phyloP scores from a whole-genome alignment of 139 green algal species.

The Eudorina sp. region DNA sequence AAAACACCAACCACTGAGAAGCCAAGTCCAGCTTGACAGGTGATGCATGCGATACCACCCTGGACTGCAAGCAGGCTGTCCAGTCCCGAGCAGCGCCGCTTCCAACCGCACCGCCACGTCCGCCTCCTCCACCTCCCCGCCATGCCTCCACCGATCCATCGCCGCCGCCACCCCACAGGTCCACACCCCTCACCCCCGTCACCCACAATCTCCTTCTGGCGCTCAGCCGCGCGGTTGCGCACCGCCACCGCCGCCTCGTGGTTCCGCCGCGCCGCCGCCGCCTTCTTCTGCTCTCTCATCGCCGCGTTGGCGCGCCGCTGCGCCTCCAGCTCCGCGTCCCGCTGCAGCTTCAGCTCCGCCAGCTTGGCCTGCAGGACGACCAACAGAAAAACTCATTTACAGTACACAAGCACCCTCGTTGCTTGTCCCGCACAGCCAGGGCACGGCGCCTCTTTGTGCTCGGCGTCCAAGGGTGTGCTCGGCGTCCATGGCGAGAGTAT shows the following conservation, averaged over 20 bases:
- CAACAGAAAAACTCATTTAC: too few relatives aligned
- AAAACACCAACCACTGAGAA: not conserved
- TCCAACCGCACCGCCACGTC: not conserved
- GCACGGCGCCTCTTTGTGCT: too few relatives aligned
- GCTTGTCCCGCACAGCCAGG: too few relatives aligned
- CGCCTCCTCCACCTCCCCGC: not conserved
- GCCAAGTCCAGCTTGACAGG: too few relatives aligned
- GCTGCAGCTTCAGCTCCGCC: slow-evolving; percentile 29
- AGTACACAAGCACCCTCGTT: too few relatives aligned
- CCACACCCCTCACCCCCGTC: not conserved
- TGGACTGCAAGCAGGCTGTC: too few relatives aligned
- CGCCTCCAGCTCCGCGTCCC: slow-evolving; percentile 62
- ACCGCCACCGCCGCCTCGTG: slow-evolving; percentile 36
- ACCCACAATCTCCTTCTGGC: slow-evolving; percentile 43
- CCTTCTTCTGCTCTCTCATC: slow-evolving; percentile 56
- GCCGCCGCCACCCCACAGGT: too few relatives aligned
- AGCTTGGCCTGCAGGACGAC: slow-evolving; percentile 52
- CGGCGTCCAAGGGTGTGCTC: too few relatives aligned
- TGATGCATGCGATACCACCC: too few relatives aligned
- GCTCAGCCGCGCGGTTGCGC: slow-evolving; percentile 16
- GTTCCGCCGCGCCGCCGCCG: slow-evolving; percentile 26
- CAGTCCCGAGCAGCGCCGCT: too few relatives aligned
- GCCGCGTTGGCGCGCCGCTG: slow-evolving; percentile 61
- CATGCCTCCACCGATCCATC: too few relatives aligned
- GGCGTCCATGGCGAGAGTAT: too few relatives aligned